A percentile compares a stretch with the other conserved stretches of the same genome.
Conservation (phyloP, 805 yeast species). For the Pichia pseudocactophila region DNA sequence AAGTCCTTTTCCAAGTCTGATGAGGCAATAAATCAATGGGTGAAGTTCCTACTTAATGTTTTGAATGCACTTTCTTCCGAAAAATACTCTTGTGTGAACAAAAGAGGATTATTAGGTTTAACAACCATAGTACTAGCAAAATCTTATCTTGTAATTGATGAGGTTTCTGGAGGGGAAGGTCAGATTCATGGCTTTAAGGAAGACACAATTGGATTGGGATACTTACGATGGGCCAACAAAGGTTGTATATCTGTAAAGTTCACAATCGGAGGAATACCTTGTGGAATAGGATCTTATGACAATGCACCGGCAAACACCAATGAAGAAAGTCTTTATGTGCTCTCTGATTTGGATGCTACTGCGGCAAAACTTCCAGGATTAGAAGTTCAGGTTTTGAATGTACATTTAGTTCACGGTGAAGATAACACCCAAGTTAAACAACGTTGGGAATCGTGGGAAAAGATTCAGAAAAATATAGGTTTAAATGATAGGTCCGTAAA, state of each 20-base stretch:
- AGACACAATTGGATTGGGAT: constrained; percentile 47
- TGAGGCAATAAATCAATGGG: constrained; percentile 29
- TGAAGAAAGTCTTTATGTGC: not conserved
- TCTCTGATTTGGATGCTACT: constrained; percentile 8
- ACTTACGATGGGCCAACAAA: constrained; percentile 54
- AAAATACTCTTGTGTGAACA: constrained; percentile 29
- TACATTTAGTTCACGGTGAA: constrained; percentile 48
- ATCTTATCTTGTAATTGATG: constrained; percentile 11
- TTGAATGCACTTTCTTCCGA: constrained; percentile 15
- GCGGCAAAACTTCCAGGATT: constrained; percentile 24
- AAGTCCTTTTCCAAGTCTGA: constrained; percentile 34
- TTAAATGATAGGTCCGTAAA: constrained; percentile 10
- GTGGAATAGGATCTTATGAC: constrained; percentile 3
- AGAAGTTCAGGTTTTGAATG: constrained; percentile 33
- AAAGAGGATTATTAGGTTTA: constrained; percentile 44
- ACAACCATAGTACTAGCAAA: constrained; percentile 37
- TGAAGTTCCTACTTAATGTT: constrained; percentile 16
- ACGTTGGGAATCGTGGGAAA: constrained; percentile 12
- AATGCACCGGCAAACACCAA: not conserved
- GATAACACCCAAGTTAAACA: constrained; percentile 12
- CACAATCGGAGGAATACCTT: constrained; percentile 29
- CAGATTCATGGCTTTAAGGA: constrained; percentile 34
- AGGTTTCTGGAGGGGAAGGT: constrained; percentile 14
- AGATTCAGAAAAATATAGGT: constrained; percentile 10
- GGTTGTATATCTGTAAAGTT: constrained; percentile 46